These are phyloP conservation scores for Plasmodium sp. DNA, from an alignment of 169 alveolate species.

Conservation along the genomic window DNA sequence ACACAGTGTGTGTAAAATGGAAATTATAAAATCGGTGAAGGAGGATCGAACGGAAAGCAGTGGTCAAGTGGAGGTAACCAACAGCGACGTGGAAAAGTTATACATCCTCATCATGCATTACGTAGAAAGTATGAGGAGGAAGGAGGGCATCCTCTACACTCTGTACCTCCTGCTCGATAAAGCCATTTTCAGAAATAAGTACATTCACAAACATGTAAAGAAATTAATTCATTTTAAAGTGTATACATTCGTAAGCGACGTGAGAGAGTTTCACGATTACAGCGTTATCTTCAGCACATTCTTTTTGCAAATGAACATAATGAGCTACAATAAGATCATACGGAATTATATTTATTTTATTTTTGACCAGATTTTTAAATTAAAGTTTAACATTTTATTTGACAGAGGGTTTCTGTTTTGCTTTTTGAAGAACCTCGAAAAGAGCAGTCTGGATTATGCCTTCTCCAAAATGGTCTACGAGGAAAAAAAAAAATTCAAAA, in stretches of 20 bases:
- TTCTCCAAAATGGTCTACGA: slow-evolving; percentile 36
- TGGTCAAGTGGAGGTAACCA: background rate
- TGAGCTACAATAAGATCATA: slow-evolving; percentile 52
- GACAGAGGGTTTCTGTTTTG: background rate
- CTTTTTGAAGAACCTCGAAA: slow-evolving; percentile 64
- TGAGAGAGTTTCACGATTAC: slow-evolving; percentile 26
- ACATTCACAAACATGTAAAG: slow-evolving; percentile 31
- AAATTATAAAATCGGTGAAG: background rate
- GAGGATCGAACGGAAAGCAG: background rate
- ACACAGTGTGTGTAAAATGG: slow-evolving; percentile 4
- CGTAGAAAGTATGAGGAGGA: slow-evolving; percentile 43
- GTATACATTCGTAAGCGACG: slow-evolving; percentile 1
- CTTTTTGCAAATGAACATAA: slow-evolving; percentile 52
- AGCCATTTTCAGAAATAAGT: slow-evolving; percentile 24
- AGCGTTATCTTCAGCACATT: background rate
- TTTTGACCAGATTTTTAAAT: slow-evolving; percentile 50
- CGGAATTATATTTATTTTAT: slow-evolving; percentile 53
- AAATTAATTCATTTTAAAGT: slow-evolving; percentile 40
- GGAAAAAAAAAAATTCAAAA: slow-evolving; percentile 11
- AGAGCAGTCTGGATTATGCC: slow-evolving; percentile 70
- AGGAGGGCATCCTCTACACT: slow-evolving; percentile 21
- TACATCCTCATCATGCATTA: slow-evolving; percentile 23
- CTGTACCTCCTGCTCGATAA: slow-evolving; percentile 42
- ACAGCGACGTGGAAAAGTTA: background rate
- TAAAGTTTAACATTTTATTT: slow-evolving; percentile 6